Percentiles rank a stretch among this genome's conserved stretches.
Conservation (phyloP, 169 alveolate genomes). For the Plasmodium coatneyi region DNA sequence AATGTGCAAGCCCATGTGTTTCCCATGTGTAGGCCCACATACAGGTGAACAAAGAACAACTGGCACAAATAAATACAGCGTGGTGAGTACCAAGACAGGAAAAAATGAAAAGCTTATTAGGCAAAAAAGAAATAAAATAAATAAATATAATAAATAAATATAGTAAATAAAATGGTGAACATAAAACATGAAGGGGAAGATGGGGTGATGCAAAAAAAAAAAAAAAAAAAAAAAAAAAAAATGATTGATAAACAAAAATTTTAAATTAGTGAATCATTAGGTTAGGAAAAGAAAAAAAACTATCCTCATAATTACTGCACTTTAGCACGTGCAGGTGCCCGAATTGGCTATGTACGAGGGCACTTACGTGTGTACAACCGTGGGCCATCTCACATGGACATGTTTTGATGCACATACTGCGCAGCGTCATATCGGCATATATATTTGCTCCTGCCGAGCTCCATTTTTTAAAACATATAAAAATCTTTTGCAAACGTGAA, state of each 20-base stretch:
- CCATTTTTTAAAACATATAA: not conserved
- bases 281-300: not conserved
- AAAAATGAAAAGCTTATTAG: slow-evolving; percentile 18
- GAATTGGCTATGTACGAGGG: not conserved
- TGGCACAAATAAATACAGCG: slow-evolving; percentile 13
- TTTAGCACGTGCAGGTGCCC: not conserved
- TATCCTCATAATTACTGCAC: slow-evolving; percentile 1
- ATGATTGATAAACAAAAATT: not conserved
- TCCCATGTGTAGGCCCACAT: not conserved
- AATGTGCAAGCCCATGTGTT: not conserved
- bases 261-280: slow-evolving; percentile 51
- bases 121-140: slow-evolving; percentile 1
- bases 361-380: slow-evolving; percentile 15
- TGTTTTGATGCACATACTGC: not conserved
- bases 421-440: not conserved
- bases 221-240: slow-evolving; percentile 4
- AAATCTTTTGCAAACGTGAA: not conserved
- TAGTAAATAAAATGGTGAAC: not conserved
- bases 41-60: not conserved
- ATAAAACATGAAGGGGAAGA: not conserved
- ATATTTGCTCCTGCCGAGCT: not conserved
- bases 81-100: slow-evolving; percentile 25
- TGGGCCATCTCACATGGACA: not conserved
- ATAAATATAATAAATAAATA: not conserved
- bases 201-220: not conserved